Base-by-base conservation (phyloP, 148 eudicot genomes). In the Spergularia marina region DNA sequence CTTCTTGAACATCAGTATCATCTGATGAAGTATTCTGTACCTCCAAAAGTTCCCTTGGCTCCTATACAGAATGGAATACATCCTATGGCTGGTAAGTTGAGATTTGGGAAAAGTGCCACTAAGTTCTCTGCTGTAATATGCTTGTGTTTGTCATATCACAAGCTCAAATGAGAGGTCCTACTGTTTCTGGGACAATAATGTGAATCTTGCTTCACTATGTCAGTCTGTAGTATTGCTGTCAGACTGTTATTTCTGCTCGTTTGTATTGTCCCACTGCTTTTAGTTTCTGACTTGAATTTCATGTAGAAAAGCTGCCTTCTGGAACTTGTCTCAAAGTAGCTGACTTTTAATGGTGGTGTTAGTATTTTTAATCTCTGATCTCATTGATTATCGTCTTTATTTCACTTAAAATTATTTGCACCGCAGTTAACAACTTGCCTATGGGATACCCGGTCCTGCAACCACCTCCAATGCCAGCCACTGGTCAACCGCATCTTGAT, bases 391-490 rank as follows among this genome's bases (percentile, higher is more conserved):
- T 1, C 41, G 12, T 49, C 30, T 40, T 63, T 6, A 34, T 75
- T 78, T 89, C 66, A 82, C 67, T 77, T 64, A 51, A 73, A 41
- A 68, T 76, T 70, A 30, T 87, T 70, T 84, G 77, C 81, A 78
- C 84, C 85, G 88, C 97, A 95, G 99, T 88, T 81, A 92, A 91
- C 88, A 95, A 89, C 81, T 78, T 95, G 81, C 97, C 99, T 9
- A 92, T 95, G 94, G 99, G 99, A 78, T 95, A 95, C 88, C 99
- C 99, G 6, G 98, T 92, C 74, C 85, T 95, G 53, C 99, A 83
- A 60, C 96, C 88, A 65, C 91, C 91, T 68, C 92, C 90, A 58
- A 73, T 90, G 56, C 87, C 92, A 52, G 91, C 91, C 74, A 77
- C 96, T 69, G 99, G 99, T 57, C 98, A 91, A 73, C 94, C 97